Evolutionary conservation across 495 filamentous ascomycete genomes (phyloP).

Genomic region (Podospora pseudopauciseta): DNA sequence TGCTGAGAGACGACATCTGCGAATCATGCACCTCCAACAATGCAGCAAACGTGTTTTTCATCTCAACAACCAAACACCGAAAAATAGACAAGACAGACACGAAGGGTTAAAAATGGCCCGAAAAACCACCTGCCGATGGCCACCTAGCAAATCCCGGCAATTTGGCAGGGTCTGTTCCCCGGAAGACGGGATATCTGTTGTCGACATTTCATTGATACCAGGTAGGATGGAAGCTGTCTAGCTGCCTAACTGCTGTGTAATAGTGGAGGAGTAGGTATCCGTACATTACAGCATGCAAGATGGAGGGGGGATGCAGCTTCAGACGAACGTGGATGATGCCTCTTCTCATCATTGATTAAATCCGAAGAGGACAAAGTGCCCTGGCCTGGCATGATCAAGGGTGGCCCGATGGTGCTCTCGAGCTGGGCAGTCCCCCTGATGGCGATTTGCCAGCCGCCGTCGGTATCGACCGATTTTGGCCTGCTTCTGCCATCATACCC

Average conservation of each 20-base stretch:
- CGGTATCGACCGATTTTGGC: constrained; percentile 37
- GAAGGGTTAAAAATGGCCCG: neutral
- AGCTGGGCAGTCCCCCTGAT: constrained; percentile 15
- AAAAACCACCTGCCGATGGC: neutral
- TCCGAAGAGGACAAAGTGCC: constrained; percentile 2
- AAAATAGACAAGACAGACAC: neutral
- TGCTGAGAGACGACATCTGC: constrained; percentile 5
- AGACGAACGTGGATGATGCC: neutral
- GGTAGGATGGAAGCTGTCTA: neutral
- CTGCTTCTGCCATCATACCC: constrained; percentile 29
- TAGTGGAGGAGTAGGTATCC: neutral
- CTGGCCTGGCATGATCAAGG: constrained; percentile 30
- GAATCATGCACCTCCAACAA: constrained; percentile 12
- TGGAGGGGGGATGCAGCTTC: neutral
- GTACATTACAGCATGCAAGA: neutral
- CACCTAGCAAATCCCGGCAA: neutral
- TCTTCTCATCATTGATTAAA: neutral
- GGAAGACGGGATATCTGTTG: neutral
- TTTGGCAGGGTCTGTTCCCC: neutral
- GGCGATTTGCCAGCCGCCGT: constrained; percentile 27
- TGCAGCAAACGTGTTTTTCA: neutral
- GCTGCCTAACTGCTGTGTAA: neutral
- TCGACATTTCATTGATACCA: neutral
- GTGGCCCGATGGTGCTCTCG: constrained; percentile 30
- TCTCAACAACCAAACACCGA: too few relatives aligned